phyloP scores from a whole-genome alignment of 805 yeast species.

The Candida takata region DNA sequence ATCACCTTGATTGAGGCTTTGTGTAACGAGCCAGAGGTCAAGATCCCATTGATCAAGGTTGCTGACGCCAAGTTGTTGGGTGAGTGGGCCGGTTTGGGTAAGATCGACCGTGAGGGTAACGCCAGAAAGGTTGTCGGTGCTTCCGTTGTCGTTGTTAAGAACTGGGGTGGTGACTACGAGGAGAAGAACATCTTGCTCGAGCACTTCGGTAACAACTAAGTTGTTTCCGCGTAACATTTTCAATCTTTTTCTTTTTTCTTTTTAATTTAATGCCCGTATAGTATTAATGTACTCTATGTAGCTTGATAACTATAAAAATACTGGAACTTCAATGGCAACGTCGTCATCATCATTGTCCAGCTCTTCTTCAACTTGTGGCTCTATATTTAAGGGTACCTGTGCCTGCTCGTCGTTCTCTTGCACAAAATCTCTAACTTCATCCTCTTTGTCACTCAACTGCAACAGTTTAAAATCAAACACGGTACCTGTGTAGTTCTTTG shows the following conservation, averaged over 20 bases:
- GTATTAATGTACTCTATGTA: neutral
- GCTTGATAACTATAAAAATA: slow-evolving; percentile 11
- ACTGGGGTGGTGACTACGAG: slow-evolving; percentile 99
- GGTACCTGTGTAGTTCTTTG: slow-evolving; percentile 34
- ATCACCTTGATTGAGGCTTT: slow-evolving; percentile 97
- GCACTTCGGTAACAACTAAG: slow-evolving; percentile 89
- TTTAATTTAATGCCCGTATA: neutral
- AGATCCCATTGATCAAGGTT: slow-evolving; percentile 97
- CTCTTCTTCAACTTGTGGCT: neutral
- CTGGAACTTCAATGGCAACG: slow-evolving; percentile 22
- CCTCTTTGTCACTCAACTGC: slow-evolving; percentile 18
- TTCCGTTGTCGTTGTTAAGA: slow-evolving; percentile 97
- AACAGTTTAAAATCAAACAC: slow-evolving; percentile 32
- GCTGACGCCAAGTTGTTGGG: slow-evolving; percentile 99
- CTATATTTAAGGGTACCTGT: neutral
- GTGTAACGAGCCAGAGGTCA: slow-evolving; percentile 94
- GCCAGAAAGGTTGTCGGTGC: slow-evolving; percentile 99
- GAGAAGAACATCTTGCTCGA: slow-evolving; percentile 95
- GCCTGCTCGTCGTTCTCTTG: slow-evolving; percentile 3
- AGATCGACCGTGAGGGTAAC: slow-evolving; percentile 99
- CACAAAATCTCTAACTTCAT: slow-evolving; percentile 4
- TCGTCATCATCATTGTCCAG: slow-evolving; percentile 33
- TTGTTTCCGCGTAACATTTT: slow-evolving; percentile 27
- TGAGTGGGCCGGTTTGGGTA: slow-evolving; percentile 99
- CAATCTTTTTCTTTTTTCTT: too few species aligned